These are phyloP conservation scores for Ophiostoma fasciatum DNA, from an alignment of 2,329 filamentous ascomycete genomes.

Conservation along the genomic window DNA sequence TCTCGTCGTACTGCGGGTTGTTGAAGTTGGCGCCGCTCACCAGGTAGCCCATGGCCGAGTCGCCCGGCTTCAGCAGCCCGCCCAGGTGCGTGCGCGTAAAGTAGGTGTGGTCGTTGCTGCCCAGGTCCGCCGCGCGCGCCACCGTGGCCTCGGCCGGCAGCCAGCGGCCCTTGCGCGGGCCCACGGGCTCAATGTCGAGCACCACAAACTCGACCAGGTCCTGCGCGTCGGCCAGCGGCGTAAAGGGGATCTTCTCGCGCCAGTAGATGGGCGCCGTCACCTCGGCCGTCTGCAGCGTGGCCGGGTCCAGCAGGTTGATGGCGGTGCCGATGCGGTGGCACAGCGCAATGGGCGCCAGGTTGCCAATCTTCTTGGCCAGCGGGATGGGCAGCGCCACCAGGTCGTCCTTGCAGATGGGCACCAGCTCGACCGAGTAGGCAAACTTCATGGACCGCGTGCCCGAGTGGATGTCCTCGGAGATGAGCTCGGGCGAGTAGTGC, in stretches of 20 bases:
- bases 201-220: conserved; percentile 86
- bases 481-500: conserved; percentile 46
- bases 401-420: conserved; percentile 96
- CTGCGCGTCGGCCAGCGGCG: conserved; percentile 65
- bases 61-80: conserved; percentile 68
- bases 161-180: conserved; percentile 64
- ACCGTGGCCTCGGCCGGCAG: conserved; percentile 78
- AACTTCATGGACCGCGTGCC: conserved; percentile 90
- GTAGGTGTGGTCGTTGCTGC: conserved; percentile 73
- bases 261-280: conserved; percentile 75
- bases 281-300: conserved; percentile 81
- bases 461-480: conserved; percentile 86
- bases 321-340: conserved; percentile 83
- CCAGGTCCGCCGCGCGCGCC: conserved; percentile 73
- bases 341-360: conserved; percentile 73
- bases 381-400: conserved; percentile 85
- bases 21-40: conserved; percentile 86
- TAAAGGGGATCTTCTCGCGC: conserved; percentile 60
- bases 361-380: conserved; percentile 73
- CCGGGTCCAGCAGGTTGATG: conserved; percentile 78
- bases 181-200: conserved; percentile 79
- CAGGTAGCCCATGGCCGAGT: conserved; percentile 91
- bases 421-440: conserved; percentile 72
- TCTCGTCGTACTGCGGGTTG: conserved; percentile 67
- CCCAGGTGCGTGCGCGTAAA: conserved; percentile 86